phyloP scores from a whole-genome alignment of 73 alveolate genomes.

The Paramecium biaurelia region DNA sequence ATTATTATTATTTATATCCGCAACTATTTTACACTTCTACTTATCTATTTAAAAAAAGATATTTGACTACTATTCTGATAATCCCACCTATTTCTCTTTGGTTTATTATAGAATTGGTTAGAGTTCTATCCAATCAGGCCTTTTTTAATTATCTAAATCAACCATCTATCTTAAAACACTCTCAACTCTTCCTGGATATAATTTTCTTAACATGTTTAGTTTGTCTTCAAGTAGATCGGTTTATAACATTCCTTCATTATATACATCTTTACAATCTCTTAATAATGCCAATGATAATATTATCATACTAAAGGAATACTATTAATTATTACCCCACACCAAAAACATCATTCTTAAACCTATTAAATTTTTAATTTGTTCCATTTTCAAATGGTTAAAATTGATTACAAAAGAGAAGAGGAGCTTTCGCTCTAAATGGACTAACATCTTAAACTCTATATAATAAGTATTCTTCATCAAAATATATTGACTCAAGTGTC shows the following conservation, averaged over 20 bases:
- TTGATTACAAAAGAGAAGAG: neutral
- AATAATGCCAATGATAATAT: neutral
- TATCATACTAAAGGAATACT: neutral
- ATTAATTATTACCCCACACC: neutral
- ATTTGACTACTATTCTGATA: neutral
- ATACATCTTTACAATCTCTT: neutral
- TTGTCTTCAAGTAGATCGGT: neutral
- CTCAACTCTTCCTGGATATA: neutral
- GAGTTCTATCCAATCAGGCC: conserved; percentile 17
- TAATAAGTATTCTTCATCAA: conserved; percentile 5
- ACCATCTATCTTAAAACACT: neutral
- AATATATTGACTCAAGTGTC: neutral
- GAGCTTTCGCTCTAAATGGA: conserved; percentile 42
- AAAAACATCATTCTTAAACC: neutral
- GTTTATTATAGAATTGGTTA: neutral
- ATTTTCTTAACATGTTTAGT: neutral
- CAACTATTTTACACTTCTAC: neutral
- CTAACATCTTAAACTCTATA: conserved; percentile 21
- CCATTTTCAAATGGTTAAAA: neutral
- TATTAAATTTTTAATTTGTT: neutral
- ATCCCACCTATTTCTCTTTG: neutral
- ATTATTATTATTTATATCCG: neutral
- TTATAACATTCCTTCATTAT: neutral
- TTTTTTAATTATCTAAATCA: neutral
- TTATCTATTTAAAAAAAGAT: neutral